Base-by-base conservation (phyloP, 495 filamentous ascomycete species). In the Talaromyces liani region DNA sequence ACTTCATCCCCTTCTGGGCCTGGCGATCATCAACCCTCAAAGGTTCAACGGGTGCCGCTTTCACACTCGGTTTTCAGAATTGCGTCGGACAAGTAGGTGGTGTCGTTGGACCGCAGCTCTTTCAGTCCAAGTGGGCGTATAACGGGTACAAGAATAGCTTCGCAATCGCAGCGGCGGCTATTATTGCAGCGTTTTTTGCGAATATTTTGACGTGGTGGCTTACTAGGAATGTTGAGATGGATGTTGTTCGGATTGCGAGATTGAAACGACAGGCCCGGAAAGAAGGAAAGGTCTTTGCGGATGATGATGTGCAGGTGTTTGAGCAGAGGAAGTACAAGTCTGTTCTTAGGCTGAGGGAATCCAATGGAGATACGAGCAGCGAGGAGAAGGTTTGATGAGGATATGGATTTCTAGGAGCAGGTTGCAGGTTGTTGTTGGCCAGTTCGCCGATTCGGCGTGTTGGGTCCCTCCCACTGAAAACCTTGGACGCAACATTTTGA, bases 71-170 rank as follows among this genome's bases (percentile, higher is more conserved):
- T 20, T 69, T 75, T 27, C 70, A 72, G 34, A 69, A 66, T 6
- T 68, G 71, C 25, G 63, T 72, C 39, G 73, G 70, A 2, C 73
- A 75, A 61, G 65, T 75, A 1, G 73, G 73, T n/a, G 70, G 70
- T 24, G 70, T 71, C 9, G 65, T 73, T 39, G 71, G 66, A 0
- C 72, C 70, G 10, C 71, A 75, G 68, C 68, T 75, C 10, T 73
- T 75, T 67, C 69, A 71, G 60, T 64, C 65, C 16, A 58, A 63
- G 14, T 75, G 64, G 12, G 70, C 70, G 2, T n/a, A 41, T 16
- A 71, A 71, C 54, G 67, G 71, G 25, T 75, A 75, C 64, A 72
- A 70, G 58, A 68, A 62, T 3, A 63, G 66, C 3, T 74, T 75
- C 58, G 70, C 69, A 6, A 72, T 75, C 29, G 67, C 67, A 25